Base-by-base conservation (phyloP, 75 land plant species). In the Picea sitchensis region DNA sequence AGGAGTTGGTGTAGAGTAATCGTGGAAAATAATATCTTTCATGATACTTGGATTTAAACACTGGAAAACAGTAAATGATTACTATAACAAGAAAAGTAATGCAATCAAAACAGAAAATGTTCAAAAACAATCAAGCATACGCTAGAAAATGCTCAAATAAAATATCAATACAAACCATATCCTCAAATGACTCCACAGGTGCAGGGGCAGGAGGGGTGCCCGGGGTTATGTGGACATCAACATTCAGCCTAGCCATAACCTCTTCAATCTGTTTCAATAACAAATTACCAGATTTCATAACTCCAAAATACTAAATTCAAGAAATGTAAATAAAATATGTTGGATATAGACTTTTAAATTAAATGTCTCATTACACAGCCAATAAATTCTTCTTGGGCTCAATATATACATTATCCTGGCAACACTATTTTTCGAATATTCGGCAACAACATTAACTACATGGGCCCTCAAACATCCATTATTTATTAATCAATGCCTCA, bases 131-230 rank as follows among this genome's bases (percentile, higher is more conserved):
- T 65, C 14, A 69, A 36, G 65, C 1, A 73, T 18, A 13, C 23
- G 15, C 61, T 41, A 56, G 14, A 57, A 77, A 61, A 60, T 31
- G 58, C 23, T 68, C n/a, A 65, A 71, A 67, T 47, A 44, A 32
- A 30, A 58, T 58, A 76, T n/a, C 26, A 23, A 30, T 11, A 59
- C 78, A 11, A 47, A 90, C 91, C 94, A 92, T 92, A 77, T 92
- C 94, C 56, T 84, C 83, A 58, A 92, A 92, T 20, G 92, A 82
- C 75, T 92, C 94, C 41, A 90, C 83, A 14, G 94, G 94, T 51
- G 94, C 88, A 67, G 92, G 88, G 15, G 92, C 88, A 63, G 90
- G 78, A 44, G 74, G 78, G 23, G 92, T 84, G 65, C 76, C 94
- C 14, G 83, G 71, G 62, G 88, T 75, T 44, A 87, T 86, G 56